Evolutionary conservation across 371 early-diverging fungal species (phyloP).

Genomic region (Fennellomyces sp.): DNA sequence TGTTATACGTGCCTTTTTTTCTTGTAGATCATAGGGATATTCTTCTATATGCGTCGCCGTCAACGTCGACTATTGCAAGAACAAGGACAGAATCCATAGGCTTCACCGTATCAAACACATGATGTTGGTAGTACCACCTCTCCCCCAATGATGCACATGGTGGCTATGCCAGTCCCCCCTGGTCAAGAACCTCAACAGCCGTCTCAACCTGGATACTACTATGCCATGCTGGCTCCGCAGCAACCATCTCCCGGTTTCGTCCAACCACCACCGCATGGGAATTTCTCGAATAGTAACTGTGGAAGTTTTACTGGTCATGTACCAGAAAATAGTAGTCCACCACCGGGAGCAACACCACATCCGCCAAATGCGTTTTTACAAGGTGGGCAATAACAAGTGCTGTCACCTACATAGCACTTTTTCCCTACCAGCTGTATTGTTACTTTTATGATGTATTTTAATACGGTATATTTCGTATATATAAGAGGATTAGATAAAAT

Average conservation of each 20-base stretch:
- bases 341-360: too few species aligned
- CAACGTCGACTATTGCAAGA: background rate
- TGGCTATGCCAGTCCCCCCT: background rate
- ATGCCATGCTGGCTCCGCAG: background rate
- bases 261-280: too few species aligned
- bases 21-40: background rate
- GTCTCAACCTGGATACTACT: background rate
- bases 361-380: too few species aligned
- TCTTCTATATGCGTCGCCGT: background rate
- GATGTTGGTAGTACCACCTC: background rate
- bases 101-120: background rate
- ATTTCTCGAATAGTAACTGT: too few species aligned
- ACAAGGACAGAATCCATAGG: background rate
- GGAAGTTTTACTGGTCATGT: too few species aligned
- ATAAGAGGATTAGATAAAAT: too few species aligned
- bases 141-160: background rate
- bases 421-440: too few species aligned
- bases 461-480: too few species aligned
- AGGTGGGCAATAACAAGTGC: too few species aligned
- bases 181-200: background rate
- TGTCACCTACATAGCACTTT: too few species aligned
- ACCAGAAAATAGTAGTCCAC: too few species aligned
- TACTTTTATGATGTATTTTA: too few species aligned
- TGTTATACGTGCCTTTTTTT: background rate
- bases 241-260: background rate